Conservation (phyloP, 139 green algal species). For the Monoraphidium neglectum region DNA sequence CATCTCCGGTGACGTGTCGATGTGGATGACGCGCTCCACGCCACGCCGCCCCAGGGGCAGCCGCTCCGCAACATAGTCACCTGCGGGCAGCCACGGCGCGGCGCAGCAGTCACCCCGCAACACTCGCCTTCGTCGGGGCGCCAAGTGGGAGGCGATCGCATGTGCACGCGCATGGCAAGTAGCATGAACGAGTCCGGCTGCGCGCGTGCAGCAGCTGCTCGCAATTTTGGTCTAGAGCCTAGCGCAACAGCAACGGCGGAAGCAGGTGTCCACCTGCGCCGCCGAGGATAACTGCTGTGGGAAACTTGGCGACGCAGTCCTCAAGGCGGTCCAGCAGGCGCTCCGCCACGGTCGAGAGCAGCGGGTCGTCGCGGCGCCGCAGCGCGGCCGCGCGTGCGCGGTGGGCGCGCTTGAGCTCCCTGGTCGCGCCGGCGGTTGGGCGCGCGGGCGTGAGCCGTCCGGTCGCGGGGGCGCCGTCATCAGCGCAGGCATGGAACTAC, state of each 20-base stretch:
- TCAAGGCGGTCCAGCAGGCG: slow-evolving; percentile 81
- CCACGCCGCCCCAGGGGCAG: slow-evolving; percentile 47
- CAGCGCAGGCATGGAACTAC: background rate
- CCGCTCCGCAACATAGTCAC: slow-evolving; percentile 44
- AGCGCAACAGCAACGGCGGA: background rate
- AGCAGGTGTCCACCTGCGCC: slow-evolving; percentile 72
- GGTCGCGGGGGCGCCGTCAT: background rate
- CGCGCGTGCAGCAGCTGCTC: background rate
- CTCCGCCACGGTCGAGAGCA: slow-evolving; percentile 65
- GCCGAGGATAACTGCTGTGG: slow-evolving; percentile 62
- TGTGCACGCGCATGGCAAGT: background rate
- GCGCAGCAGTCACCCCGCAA: too few relatives aligned
- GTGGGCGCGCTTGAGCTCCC: slow-evolving; percentile 62
- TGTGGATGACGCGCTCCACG: slow-evolving; percentile 47
- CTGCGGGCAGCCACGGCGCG: slow-evolving; percentile 31
- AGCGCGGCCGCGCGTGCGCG: slow-evolving; percentile 59
- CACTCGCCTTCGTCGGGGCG: too few relatives aligned
- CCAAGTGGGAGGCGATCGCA: background rate
- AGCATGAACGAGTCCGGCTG: background rate
- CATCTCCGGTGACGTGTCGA: slow-evolving; percentile 66
- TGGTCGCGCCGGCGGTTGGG: slow-evolving; percentile 14
- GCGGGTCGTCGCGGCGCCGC: slow-evolving; percentile 12
- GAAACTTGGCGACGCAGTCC: slow-evolving; percentile 73
- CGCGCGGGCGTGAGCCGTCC: background rate
- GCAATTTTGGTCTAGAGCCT: background rate